Evolutionary conservation across 1,284 basidiomycete species (phyloP).

Genomic region (Inonotus obliquus): DNA sequence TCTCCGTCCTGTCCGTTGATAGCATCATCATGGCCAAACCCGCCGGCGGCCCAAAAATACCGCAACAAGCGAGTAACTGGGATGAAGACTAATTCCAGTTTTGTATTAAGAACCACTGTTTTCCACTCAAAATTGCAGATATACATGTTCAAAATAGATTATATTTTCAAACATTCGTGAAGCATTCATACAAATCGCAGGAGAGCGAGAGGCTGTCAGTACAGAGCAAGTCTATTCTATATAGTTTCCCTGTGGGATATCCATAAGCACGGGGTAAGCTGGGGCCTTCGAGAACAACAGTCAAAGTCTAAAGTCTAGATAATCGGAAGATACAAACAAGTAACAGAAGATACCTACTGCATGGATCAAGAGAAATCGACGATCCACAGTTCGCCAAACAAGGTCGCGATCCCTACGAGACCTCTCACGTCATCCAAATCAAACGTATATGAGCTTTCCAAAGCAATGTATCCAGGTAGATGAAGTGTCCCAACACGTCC

Average conservation of each 20-base stretch:
- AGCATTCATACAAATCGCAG: too few species aligned
- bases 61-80: slow-evolving; percentile 81
- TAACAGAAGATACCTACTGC: not conserved
- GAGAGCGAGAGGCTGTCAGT: not conserved
- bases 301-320: not conserved
- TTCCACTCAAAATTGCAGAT: not conserved
- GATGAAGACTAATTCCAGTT: slow-evolving; percentile 50
- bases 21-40: slow-evolving; percentile 98
- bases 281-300: not conserved
- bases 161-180: too few species aligned
- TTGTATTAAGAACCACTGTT: not conserved
- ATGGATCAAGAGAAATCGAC: slow-evolving; percentile 10
- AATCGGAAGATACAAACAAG: not conserved
- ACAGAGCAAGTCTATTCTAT: slow-evolving; percentile 4
- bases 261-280: not conserved
- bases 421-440: slow-evolving; percentile 16
- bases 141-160: not conserved
- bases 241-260: not conserved
- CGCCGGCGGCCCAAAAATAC: slow-evolving; percentile 81
- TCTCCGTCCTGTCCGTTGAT: slow-evolving; percentile 92
- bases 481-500: slow-evolving; percentile 11
- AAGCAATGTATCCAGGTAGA: not conserved
- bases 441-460: slow-evolving; percentile 13
- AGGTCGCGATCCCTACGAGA: slow-evolving; percentile 11
- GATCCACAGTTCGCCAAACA: slow-evolving; percentile 13